Base-by-base conservation (phyloP, 2,329 filamentous ascomycete genomes). In the Cercospora beticola region DNA sequence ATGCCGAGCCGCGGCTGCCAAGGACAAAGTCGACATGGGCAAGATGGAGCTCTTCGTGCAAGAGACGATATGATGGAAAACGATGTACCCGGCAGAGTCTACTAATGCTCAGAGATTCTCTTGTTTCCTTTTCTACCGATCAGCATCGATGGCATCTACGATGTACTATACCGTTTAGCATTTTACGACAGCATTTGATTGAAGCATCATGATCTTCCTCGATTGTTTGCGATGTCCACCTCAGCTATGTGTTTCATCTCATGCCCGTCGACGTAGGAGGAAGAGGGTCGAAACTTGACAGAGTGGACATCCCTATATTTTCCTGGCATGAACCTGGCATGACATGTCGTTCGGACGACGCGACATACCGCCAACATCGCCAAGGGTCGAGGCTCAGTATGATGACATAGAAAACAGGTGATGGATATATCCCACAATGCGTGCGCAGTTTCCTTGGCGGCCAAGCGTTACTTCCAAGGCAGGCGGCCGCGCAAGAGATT, bases 1-100 rank as follows among this genome's bases (percentile, higher is more conserved):
- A 58, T 89, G 90, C 6, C 86, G 86, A 61, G 82, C 61, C 18
- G 73, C 71, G 16, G 74, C 93, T 91, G 59, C 88, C 85, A 81
- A 91, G 87, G 90, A 94, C 78, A 87, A 89, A 75, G 85, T 86
- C 71, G 94, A 97, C 71, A 91, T 93, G 83, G 93, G 92, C 63
- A 97, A 97, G 86, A 89, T 97, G 88, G 95, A 98, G 88, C 93
- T 97, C 4, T 78, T 76, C 74, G 68, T 78, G 57, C 74, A 76
- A 58, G 74, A 77, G 69, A 70, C 73, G 18, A 70, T 54, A 65
- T 43, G 64, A 61, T 33, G 40, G 56, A 28, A 18, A 36, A 65
- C 46, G 36, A 65, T 33, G 59, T 65, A 65, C 52, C 52, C 52
- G 30, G 49, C 52, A 58, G 52, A 28, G 10, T 26, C n/a, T 28